Percentiles rank a stretch among this genome's conserved stretches.
phyloP scores from a whole-genome alignment of 257 asterid species.

The Jacaranda mimosifolia region DNA sequence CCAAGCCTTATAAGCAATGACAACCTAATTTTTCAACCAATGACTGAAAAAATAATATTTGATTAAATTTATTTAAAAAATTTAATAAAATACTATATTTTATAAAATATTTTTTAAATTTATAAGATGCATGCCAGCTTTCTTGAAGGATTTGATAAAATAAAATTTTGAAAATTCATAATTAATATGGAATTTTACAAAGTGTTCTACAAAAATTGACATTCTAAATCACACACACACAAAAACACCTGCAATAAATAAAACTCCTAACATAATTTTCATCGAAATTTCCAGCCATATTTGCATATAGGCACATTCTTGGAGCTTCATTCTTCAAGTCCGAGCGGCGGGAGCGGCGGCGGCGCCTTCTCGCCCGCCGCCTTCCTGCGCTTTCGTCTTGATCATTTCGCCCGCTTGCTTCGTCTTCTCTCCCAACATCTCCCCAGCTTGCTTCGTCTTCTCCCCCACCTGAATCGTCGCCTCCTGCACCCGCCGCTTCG shows the following conservation, averaged over 20 bases:
- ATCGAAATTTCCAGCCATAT: background rate
- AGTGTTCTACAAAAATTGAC: background rate
- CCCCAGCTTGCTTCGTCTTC: slow-evolving; percentile 50
- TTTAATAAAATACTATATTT: too few relatives aligned
- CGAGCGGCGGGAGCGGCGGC: background rate
- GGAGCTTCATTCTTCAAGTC: slow-evolving; percentile 11
- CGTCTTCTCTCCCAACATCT: slow-evolving; percentile 53
- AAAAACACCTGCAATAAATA: background rate
- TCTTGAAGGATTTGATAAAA: too few relatives aligned
- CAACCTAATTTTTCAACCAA: too few relatives aligned
- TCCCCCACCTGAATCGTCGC: slow-evolving; percentile 44
- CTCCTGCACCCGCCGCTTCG: slow-evolving; percentile 57
- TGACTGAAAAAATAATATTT: too few relatives aligned
- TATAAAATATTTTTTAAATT: too few relatives aligned
- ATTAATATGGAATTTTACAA: too few relatives aligned
- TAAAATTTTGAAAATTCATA: too few relatives aligned
- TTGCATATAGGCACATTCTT: background rate
- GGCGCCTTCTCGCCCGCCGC: slow-evolving; percentile 29
- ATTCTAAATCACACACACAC: slow-evolving; percentile 2
- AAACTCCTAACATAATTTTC: slow-evolving; percentile 11
- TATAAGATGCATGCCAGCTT: too few relatives aligned
- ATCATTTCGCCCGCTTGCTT: slow-evolving; percentile 60
- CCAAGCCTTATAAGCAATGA: too few relatives aligned
- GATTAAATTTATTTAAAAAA: too few relatives aligned
- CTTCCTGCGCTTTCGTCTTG: slow-evolving; percentile 56